These are phyloP conservation scores for Saccharomyces hybrid DNA, from an alignment of 1,139 yeast species.

Conservation along the genomic window DNA sequence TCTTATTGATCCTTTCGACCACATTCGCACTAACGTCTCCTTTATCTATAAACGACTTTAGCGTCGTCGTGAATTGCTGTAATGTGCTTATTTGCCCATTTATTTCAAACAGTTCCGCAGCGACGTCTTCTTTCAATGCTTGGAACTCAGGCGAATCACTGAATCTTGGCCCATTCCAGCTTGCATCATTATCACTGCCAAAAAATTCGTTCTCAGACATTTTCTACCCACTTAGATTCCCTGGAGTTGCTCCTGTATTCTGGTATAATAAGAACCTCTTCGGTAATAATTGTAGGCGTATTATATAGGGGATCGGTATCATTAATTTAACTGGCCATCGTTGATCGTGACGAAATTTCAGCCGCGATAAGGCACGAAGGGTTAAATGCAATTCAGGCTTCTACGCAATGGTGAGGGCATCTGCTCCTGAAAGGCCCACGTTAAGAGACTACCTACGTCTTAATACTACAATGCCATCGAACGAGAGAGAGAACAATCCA, in stretches of 20 bases:
- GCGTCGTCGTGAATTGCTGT: constrained; percentile 39
- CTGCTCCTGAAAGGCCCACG: not conserved
- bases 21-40: constrained; percentile 23
- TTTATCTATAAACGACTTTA: constrained; percentile 25
- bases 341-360: not conserved
- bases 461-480: not conserved
- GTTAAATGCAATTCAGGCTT: not conserved
- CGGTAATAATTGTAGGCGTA: not conserved
- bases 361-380: not conserved
- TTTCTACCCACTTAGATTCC: not conserved
- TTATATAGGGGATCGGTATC: not conserved
- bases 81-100: constrained; percentile 48
- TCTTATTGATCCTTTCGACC: constrained; percentile 37
- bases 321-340: not conserved
- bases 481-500: not conserved
- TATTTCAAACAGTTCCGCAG: constrained; percentile 44
- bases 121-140: constrained; percentile 38
- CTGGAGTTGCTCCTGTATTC: not conserved
- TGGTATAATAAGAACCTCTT: not conserved
- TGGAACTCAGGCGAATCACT: constrained; percentile 56
- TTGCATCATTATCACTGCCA: not conserved
- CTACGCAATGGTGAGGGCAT: not conserved
- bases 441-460: not conserved
- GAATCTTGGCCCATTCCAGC: constrained; percentile 28
- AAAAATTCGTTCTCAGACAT: constrained; percentile 3